Base-by-base conservation (phyloP, 2,329 filamentous ascomycete genomes). In the Penicillium sp. region DNA sequence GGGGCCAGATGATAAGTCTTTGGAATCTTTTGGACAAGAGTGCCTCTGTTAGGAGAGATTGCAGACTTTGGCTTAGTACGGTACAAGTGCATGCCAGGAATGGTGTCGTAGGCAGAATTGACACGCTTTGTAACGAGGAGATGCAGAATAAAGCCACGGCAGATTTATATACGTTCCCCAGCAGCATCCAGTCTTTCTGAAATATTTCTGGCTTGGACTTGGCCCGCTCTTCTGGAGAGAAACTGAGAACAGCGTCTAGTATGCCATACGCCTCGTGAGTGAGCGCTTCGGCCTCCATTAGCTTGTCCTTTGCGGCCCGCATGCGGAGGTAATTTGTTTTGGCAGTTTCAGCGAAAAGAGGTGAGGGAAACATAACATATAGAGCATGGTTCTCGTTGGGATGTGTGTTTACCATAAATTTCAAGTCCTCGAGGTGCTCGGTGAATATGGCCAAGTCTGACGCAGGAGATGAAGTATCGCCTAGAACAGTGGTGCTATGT, bases 131-230 rank as follows among this genome's bases (percentile, higher is more conserved):
- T 9, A 75, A 63, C 3, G 74, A 73, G 1, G 64, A 65, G 55
- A 74, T 65, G 62, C 70, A 73, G 61, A 74, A 76, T 3, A 76
- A 45, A 14, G 65, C 61, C 11, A 67, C 61, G 6, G 74, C 64
- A 8, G 64, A 61, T 47, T 69, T 68, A 51, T 70, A 70, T n/a
- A 68, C 59, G 7, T 60, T 59, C 14, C 63, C 68, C 24, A 73
- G 46, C 9, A 72, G 60, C 3, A 64, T 43, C 66, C 70, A 70
- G 26, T 66, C 62, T 28, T 66, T 45, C 12, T 58, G 59, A 6
- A 33, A 12, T 0, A 62, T 59, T 2, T 35, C 57, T 7, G 60
- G 56, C 40, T 53, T 50, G 12, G 64, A 63, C 12, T 60, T 56
- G 5, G 66, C 64, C 68, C 72, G 74, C 26, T 61, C 38, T 16